Evolutionary conservation across 345 rosid species (phyloP).

Genomic region (Pugionium cornutum): DNA sequence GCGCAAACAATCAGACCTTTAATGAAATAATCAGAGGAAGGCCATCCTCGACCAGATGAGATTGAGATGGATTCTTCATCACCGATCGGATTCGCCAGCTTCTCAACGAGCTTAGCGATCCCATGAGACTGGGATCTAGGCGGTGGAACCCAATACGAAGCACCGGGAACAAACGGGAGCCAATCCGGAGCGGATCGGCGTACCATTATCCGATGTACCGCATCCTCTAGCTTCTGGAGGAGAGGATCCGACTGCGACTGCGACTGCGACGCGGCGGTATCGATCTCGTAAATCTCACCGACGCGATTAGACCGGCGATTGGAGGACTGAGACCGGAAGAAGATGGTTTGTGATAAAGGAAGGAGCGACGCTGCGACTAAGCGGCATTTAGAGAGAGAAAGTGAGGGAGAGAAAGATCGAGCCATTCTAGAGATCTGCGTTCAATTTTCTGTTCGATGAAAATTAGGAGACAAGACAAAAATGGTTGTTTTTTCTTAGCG

Average conservation of each 20-base stretch:
- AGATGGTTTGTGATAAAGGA: slow-evolving; percentile 40
- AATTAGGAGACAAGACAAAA: slow-evolving; percentile 17
- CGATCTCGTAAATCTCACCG: slow-evolving; percentile 43
- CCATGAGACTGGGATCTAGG: slow-evolving; percentile 58
- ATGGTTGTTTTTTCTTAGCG: not conserved
- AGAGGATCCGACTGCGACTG: slow-evolving; percentile 59
- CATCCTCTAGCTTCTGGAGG: slow-evolving; percentile 79
- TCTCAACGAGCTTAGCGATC: slow-evolving; percentile 73
- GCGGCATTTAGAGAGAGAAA: slow-evolving; percentile 30
- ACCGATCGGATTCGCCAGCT: slow-evolving; percentile 61
- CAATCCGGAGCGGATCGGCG: slow-evolving; percentile 96
- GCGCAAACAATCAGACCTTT: slow-evolving; percentile 46
- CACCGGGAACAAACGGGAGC: slow-evolving; percentile 94
- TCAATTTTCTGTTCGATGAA: slow-evolving; percentile 19
- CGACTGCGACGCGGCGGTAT: slow-evolving; percentile 14
- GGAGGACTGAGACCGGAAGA: slow-evolving; percentile 46
- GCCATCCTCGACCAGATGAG: slow-evolving; percentile 77
- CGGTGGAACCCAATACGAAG: slow-evolving; percentile 96
- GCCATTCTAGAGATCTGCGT: slow-evolving; percentile 33
- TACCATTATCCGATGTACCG: slow-evolving; percentile 80
- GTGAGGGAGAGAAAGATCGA: slow-evolving; percentile 31
- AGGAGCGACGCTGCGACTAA: slow-evolving; percentile 18
- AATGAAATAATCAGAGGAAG: slow-evolving; percentile 79
- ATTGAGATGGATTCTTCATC: slow-evolving; percentile 58
- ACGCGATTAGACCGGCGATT: slow-evolving; percentile 40